phyloP scores from a whole-genome alignment of 2,329 filamentous ascomycete species.

The Fusarium citri region DNA sequence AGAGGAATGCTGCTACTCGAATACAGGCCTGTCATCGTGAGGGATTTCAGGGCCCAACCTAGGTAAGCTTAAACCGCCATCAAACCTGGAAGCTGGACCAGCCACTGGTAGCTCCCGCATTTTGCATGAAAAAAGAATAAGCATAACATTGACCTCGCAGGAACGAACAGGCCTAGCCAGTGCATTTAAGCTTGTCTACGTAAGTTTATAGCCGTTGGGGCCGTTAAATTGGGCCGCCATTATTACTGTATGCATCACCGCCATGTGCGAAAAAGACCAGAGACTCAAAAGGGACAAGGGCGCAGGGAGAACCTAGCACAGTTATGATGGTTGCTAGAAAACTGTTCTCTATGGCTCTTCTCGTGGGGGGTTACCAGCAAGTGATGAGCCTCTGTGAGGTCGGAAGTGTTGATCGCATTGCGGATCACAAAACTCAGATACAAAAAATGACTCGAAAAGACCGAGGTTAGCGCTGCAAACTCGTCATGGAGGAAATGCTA shows the following conservation, averaged over 20 bases:
- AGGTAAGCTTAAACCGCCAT: not conserved
- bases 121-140: slow-evolving; percentile 24
- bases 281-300: not conserved
- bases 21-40: not conserved
- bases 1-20: not conserved
- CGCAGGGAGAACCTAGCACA: not conserved
- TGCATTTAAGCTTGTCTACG: slow-evolving; percentile 17
- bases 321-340: slow-evolving; percentile 1
- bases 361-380: not conserved
- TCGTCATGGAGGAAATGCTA: slow-evolving; percentile 28
- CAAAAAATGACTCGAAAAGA: slow-evolving; percentile 17
- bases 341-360: not conserved
- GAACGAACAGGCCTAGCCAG: not conserved
- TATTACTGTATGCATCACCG: not conserved
- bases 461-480: slow-evolving; percentile 27
- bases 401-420: slow-evolving; percentile 25
- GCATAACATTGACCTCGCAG: slow-evolving; percentile 31
- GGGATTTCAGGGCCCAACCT: not conserved
- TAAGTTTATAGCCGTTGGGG: slow-evolving; percentile 23
- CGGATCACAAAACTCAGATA: slow-evolving; percentile 3
- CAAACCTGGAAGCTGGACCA: not conserved
- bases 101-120: slow-evolving; percentile 1
- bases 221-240: slow-evolving; percentile 24
- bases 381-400: not conserved
- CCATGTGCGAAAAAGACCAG: slow-evolving; percentile 30